A percentile compares a stretch with the other conserved stretches of the same genome.
Conservation (phyloP, 371 early-diverging fungal genomes). For the Mucor saturninus region DNA sequence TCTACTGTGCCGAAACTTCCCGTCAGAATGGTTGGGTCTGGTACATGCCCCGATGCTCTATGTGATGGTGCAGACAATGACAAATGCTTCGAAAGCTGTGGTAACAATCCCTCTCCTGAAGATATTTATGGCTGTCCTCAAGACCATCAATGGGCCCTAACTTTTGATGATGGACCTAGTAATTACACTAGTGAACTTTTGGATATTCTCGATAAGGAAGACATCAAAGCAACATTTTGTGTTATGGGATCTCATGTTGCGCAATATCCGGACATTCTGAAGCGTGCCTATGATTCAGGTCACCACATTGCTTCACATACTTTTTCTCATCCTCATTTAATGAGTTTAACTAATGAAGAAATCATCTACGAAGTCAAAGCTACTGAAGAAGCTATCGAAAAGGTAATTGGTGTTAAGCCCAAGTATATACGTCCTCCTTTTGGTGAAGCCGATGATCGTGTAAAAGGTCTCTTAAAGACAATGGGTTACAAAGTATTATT, state of each 20-base stretch:
- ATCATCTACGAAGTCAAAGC: conserved; percentile 40
- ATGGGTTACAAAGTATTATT: conserved; percentile 55
- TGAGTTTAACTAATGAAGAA: conserved; percentile 36
- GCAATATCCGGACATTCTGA: conserved; percentile 32
- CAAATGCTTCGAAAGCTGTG: conserved; percentile 48
- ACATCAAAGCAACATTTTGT: conserved; percentile 72
- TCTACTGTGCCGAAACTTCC: conserved; percentile 25
- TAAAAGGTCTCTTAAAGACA: conserved; percentile 45
- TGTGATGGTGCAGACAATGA: conserved; percentile 49
- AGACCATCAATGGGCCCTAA: conserved; percentile 31
- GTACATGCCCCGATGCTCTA: conserved; percentile 33
- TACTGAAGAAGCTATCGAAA: conserved; percentile 52
- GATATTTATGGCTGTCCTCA: conserved; percentile 47
- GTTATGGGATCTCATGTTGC: conserved; percentile 58
- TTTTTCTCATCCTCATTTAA: conserved; percentile 52
- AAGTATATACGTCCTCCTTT: conserved; percentile 65
- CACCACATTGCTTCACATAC: conserved; percentile 63
- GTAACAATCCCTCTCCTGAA: conserved; percentile 31
- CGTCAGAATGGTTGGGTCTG: conserved; percentile 48
- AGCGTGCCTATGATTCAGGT: conserved; percentile 49
- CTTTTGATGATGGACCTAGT: conserved; percentile 73
- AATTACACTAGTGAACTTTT: conserved; percentile 52
- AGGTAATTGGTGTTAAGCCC: conserved; percentile 56
- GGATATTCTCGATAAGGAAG: conserved; percentile 42
- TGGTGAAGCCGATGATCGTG: conserved; percentile 56